Conservation (phyloP, 2,329 filamentous ascomycete genomes). For the Setomelanomma holmii region DNA sequence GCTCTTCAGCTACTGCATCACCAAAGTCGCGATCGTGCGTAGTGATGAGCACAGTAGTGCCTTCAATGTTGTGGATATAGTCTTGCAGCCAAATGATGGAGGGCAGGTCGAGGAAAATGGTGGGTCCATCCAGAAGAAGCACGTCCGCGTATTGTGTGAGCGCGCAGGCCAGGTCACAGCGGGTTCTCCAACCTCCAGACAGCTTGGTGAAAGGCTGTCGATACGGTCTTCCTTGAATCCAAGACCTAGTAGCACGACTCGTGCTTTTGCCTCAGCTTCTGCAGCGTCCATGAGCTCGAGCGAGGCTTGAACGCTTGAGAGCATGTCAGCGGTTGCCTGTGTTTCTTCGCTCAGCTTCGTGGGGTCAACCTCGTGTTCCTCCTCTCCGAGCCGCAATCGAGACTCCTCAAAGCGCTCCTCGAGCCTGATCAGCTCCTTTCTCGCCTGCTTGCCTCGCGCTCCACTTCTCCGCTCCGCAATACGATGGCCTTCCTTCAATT, state of each 20-base stretch:
- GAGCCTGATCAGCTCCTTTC: slow-evolving; percentile 74
- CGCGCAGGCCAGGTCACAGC: slow-evolving; percentile 56
- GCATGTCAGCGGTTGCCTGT: slow-evolving; percentile 71
- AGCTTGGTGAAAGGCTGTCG: slow-evolving; percentile 66
- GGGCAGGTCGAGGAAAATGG: slow-evolving; percentile 83
- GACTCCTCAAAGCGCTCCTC: slow-evolving; percentile 72
- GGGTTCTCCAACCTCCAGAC: slow-evolving; percentile 68
- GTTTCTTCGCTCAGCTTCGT: slow-evolving; percentile 69
- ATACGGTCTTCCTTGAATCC: slow-evolving; percentile 73
- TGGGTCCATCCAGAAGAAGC: slow-evolving; percentile 84
- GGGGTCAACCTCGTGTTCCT: slow-evolving; percentile 63
- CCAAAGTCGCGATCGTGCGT: slow-evolving; percentile 87
- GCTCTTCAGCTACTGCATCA: slow-evolving; percentile 75
- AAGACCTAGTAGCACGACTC: slow-evolving; percentile 67
- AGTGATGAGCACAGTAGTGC: slow-evolving; percentile 75
- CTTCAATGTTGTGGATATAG: slow-evolving; percentile 67
- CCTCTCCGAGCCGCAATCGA: slow-evolving; percentile 57
- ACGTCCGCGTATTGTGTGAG: slow-evolving; percentile 78
- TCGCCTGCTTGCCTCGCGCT: slow-evolving; percentile 73
- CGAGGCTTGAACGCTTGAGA: slow-evolving; percentile 72
- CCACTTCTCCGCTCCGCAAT: slow-evolving; percentile 78
- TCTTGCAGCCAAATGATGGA: slow-evolving; percentile 86
- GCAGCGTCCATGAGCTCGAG: slow-evolving; percentile 68
- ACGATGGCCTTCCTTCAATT: slow-evolving; percentile 73
- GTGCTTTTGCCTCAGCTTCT: slow-evolving; percentile 70